Base-by-base conservation (phyloP, 2,329 filamentous ascomycete genomes). In the Nigrograna mackinnonii region DNA sequence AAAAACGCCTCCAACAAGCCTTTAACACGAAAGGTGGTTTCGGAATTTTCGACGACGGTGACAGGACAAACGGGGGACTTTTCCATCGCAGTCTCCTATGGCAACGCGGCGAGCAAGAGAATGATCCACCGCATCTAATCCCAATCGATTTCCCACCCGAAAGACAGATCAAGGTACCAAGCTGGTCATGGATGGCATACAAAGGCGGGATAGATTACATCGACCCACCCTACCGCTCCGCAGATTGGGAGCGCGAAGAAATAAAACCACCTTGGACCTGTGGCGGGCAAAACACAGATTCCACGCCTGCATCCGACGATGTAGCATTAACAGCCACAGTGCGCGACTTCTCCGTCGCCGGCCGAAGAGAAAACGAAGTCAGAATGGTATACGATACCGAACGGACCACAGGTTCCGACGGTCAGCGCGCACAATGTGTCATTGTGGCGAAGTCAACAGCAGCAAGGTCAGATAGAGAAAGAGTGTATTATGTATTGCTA, bases 181-280 rank as follows among this genome's bases (percentile, higher is more conserved):
- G 11, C 11, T 52, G 52, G 54, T 55, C 51, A 6, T 55, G 52
- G 51, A 57, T 53, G 52, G 54, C 49, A 20, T 47, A 47, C 18
- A 41, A 35, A 4, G 53, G 53, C 17, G 49, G 46, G 5, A 55
- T 56, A 18, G 41, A 53, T 17, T 56, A 56, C 17, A 11, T 50
- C 4, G 32, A 44, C 7, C 37, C 41, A 6, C 21, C 26, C 1
- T 56, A 44, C n/a, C n/a, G 24, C 2, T n/a, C 22, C 3, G 37
- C 32, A 3, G 46, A 52, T 7, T 57, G 54, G 54, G 32, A 52
- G 31, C 20, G 7, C 6, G 18, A 38, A 4, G 43, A 49, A 2
- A 12, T 56, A 5, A 18, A 41, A 32, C 32, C 46, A 4, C 39
- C 43, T 4, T 47, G 46, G 40, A 35, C 21, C 18, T 9, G 14